Evolutionary conservation across 2,329 filamentous ascomycete species (phyloP), one percentile per base, ranked within the genome.

Genomic region (Penicillium sp.): DNA sequence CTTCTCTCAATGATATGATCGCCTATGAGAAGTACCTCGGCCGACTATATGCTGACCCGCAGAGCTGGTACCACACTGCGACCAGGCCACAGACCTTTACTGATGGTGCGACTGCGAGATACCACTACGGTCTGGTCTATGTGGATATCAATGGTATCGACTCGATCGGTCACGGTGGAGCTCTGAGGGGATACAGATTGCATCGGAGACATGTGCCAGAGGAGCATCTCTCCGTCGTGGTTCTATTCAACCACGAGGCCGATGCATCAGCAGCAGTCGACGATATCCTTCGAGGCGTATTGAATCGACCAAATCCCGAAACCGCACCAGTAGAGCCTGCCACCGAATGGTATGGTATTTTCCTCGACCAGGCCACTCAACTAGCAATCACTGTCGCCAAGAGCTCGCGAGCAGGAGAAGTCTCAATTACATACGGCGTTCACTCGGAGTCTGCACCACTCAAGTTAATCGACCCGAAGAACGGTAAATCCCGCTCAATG

Each of bases 1-100:
- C 79, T 53, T 78, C 79, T 6, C 74, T 82, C 2, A 67, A 70
- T n/a, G 80, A 82, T 64, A 82, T 82, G 80, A 74, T 82, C 54
- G 78, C 78, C 0, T 82, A 81, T 59, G 80, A 82, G 63, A 72
- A 76, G 62, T 78, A 75, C 63, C 64, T 82, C 15, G 72, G 82
- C 56, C 63, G 60, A 37, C 70, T 69, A 4, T 70, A 67, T 50
- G 62, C 66, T 7, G 76, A 80, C 38, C 47, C 61, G 4, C 24
- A 74, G 5, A 78, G 75, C 63, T 70, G 74, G 62, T 82, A 81
- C 53, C 62, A 65, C n/a, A 65, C 65, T 22, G 72, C 71, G 13
- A 69, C 73, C 3, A 50, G 71, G 60, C 60, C 66, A 15, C 73
- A 70, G 4, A 70, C 62, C 0, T 81, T 73, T 51, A 68, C 57